A percentile compares a stretch with the other conserved stretches of the same genome.
These are phyloP conservation scores for Pseudogymnoascus sp. DNA, from an alignment of 2,329 filamentous ascomycete genomes.

Conservation along the genomic window DNA sequence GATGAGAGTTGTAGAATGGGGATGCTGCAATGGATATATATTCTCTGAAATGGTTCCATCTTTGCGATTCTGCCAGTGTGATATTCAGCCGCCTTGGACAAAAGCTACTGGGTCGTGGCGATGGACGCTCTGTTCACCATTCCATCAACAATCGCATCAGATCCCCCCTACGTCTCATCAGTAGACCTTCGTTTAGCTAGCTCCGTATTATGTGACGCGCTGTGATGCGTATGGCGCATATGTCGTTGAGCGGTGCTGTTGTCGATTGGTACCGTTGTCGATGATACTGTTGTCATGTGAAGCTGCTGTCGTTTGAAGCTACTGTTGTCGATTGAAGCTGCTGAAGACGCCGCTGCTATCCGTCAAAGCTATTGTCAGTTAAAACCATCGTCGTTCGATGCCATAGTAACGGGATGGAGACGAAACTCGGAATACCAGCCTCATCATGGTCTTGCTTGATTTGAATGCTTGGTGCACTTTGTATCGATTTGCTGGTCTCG, in stretches of 20 bases:
- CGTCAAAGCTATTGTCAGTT: not conserved
- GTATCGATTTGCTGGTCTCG: not conserved
- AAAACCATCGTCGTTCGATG: not conserved
- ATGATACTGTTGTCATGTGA: not conserved
- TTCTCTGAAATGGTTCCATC: not conserved
- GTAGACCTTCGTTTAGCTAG: no score
- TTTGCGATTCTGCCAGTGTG: not conserved
- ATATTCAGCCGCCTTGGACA: not conserved
- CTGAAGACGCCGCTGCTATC: not conserved
- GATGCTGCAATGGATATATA: not conserved
- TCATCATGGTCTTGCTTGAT: not conserved
- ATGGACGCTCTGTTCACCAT: no score
- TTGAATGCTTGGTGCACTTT: not conserved
- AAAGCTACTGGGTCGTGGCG: no score
- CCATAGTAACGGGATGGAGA: not conserved
- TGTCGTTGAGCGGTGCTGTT: not conserved
- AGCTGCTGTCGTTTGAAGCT: not conserved
- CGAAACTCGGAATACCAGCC: not conserved
- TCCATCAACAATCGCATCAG: no score
- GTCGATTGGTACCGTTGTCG: not conserved
- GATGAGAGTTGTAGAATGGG: not conserved
- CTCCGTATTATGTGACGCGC: no score
- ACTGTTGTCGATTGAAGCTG: not conserved
- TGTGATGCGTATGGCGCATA: not conserved
- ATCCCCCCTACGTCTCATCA: no score